These are phyloP conservation scores for Durusdinium trenchii DNA, from an alignment of 73 alveolate genomes.

Conservation along the genomic window DNA sequence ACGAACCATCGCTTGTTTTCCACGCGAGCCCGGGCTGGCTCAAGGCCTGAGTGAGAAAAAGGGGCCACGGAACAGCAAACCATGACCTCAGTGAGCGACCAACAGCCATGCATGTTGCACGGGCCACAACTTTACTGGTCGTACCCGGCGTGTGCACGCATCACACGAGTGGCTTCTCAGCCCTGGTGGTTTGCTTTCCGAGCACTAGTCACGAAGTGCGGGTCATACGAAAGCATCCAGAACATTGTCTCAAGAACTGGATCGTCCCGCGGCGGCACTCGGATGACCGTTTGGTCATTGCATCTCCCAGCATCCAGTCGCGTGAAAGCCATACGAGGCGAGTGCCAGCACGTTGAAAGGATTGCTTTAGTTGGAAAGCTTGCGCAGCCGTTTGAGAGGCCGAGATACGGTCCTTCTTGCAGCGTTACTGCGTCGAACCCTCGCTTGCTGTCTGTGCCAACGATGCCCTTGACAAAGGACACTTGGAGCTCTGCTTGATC, in stretches of 20 bases:
- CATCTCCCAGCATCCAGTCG: conserved; percentile 6
- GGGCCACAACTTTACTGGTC: no score
- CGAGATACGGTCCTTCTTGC: conserved; percentile 1
- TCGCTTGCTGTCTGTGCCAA: background rate
- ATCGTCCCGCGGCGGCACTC: background rate
- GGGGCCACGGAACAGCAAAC: no score
- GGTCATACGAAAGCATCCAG: conserved; percentile 23
- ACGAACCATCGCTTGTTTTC: no score
- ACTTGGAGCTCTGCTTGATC: background rate
- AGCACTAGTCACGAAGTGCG: background rate
- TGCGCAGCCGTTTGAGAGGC: conserved; percentile 2
- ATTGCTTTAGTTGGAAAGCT: background rate
- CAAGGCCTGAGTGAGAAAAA: no score
- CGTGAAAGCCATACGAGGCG: background rate
- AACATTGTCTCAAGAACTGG: background rate
- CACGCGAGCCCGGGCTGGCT: no score
- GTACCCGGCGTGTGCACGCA: no score
- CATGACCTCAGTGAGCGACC: no score
- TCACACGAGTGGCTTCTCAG: background rate
- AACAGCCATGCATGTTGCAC: no score
- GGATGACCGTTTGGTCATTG: background rate
- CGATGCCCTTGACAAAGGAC: background rate
- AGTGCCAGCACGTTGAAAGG: background rate
- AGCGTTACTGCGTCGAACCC: background rate
- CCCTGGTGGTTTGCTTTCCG: background rate